Conservation (phyloP, 73 alveolate species). For the Symbiodinium natans region DNA sequence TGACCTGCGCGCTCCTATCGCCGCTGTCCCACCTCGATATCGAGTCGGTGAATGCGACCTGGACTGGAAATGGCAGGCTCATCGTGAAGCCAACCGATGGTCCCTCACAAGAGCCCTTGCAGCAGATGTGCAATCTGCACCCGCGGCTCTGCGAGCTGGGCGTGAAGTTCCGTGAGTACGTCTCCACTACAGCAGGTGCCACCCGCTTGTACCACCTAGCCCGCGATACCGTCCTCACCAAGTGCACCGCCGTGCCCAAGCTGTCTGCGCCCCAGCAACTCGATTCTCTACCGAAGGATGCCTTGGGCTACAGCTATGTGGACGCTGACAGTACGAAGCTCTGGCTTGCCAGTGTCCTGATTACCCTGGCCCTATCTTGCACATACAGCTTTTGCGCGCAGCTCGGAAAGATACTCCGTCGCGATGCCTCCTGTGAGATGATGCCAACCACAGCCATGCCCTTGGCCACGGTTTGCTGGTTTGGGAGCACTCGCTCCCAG, state of each 20-base stretch:
- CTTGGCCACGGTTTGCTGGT: constrained; percentile 37
- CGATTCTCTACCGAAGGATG: constrained; percentile 23
- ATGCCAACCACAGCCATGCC: constrained; percentile 21
- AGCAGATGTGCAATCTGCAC: background rate
- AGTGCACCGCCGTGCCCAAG: constrained; percentile 66
- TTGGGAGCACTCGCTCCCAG: background rate
- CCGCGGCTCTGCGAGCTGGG: constrained; percentile 69
- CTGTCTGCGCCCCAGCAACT: constrained; percentile 26
- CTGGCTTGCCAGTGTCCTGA: constrained; percentile 32
- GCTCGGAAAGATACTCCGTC: constrained; percentile 11
- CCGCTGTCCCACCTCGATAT: constrained; percentile 66
- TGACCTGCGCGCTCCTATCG: constrained; percentile 79
- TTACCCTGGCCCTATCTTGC: constrained; percentile 31
- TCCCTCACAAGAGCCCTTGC: constrained; percentile 47
- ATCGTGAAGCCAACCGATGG: constrained; percentile 72
- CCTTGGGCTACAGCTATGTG: constrained; percentile 46
- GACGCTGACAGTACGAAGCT: constrained; percentile 43
- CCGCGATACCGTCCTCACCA: constrained; percentile 27
- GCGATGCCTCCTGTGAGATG: constrained; percentile 23
- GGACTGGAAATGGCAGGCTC: constrained; percentile 65
- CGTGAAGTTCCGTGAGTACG: background rate
- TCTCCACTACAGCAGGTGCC: constrained; percentile 72
- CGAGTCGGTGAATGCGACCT: constrained; percentile 58
- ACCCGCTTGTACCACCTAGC: constrained; percentile 82
- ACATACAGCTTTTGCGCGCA: constrained; percentile 70